Evolutionary conservation across 495 filamentous ascomycete genomes (phyloP).

Genomic region (Penicillium crystallinum): DNA sequence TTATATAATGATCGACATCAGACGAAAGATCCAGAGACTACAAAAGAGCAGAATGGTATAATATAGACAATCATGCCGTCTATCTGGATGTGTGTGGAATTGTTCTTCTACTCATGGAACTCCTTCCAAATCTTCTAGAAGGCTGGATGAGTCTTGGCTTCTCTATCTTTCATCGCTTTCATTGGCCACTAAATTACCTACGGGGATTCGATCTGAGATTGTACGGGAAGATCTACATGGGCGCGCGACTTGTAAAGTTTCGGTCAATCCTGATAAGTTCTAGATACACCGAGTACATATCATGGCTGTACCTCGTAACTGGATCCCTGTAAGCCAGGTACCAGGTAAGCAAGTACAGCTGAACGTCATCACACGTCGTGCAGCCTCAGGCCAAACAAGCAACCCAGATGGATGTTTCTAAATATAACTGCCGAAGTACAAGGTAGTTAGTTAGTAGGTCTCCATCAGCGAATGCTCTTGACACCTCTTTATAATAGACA

Average conservation of each 20-base stretch:
- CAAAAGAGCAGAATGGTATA: no score
- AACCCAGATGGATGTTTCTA: neutral
- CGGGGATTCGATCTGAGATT: slow-evolving; percentile 4
- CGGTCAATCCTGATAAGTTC: neutral
- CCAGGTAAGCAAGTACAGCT: neutral
- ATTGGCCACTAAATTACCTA: neutral
- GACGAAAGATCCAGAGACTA: neutral
- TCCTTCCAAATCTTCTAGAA: neutral
- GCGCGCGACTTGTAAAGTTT: no score
- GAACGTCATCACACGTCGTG: neutral
- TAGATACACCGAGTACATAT: neutral
- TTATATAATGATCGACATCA: neutral
- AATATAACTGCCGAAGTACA: neutral
- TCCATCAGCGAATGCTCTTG: neutral
- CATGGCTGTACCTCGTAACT: neutral
- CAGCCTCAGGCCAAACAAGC: neutral
- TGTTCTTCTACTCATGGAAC: neutral
- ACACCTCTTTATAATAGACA: neutral
- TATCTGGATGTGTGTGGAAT: neutral
- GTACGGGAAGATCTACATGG: slow-evolving; percentile 2
- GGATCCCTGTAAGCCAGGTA: neutral
- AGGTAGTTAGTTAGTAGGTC: neutral
- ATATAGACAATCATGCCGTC: no score
- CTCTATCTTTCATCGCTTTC: neutral
- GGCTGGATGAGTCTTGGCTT: neutral